These are phyloP conservation scores for Triangularia verruculosa DNA, from an alignment of 2,329 filamentous ascomycete species.

Conservation along the genomic window DNA sequence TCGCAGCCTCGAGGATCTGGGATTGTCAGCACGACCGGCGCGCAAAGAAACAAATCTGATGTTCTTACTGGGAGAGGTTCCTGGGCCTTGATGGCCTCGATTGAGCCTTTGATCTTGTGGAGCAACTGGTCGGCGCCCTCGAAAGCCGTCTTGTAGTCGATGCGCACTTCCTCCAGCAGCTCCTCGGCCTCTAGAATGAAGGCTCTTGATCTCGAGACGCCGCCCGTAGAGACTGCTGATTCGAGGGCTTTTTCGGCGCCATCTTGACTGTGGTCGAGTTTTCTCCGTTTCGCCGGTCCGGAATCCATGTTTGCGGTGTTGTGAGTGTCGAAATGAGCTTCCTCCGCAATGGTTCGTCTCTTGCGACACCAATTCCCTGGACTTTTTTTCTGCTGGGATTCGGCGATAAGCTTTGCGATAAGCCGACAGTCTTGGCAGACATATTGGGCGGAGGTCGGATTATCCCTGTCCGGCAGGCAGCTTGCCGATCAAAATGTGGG, in stretches of 20 bases:
- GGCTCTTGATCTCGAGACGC: conserved; percentile 43
- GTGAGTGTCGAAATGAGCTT: not conserved
- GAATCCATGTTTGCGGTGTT: conserved; percentile 30
- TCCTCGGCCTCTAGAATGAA: conserved; percentile 61
- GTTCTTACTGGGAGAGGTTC: conserved; percentile 48
- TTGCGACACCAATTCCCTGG: not conserved
- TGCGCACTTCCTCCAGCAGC: conserved; percentile 51
- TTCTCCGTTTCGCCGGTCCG: conserved; percentile 35
- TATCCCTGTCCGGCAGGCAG: conserved; percentile 21
- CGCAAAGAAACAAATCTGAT: not conserved
- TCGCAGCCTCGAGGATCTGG: conserved; percentile 65
- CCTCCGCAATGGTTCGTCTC: not conserved
- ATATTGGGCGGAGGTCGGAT: conserved; percentile 5
- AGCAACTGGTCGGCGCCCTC: conserved; percentile 48
- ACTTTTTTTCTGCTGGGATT: conserved; percentile 20
- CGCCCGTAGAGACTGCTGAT: conserved; percentile 29
- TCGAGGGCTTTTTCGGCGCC: conserved; percentile 26
- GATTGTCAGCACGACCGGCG: not conserved
- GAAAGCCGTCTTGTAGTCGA: conserved; percentile 51
- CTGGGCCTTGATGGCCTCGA: conserved; percentile 51
- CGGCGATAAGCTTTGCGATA: conserved; percentile 22
- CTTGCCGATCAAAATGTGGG: not conserved
- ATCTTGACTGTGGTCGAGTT: conserved; percentile 31
- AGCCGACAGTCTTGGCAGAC: conserved; percentile 6
- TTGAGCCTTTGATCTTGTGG: conserved; percentile 49